These are phyloP conservation scores for Coemansia sp. DNA, from an alignment of 192 early-diverging fungal species.

Conservation along the genomic window DNA sequence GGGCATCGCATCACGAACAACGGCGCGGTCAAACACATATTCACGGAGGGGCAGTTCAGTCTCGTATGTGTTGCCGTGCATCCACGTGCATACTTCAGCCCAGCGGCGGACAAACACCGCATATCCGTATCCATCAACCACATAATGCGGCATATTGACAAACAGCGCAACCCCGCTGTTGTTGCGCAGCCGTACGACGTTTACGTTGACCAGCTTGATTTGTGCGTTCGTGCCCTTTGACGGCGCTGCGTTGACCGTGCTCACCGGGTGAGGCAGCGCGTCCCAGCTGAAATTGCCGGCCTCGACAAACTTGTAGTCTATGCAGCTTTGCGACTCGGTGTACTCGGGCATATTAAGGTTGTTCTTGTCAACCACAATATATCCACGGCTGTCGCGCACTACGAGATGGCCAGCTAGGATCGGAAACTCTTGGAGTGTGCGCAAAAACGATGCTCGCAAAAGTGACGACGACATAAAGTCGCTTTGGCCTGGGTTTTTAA, in stretches of 20 bases:
- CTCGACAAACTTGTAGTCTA: conserved; percentile 18
- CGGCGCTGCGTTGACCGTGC: conserved; percentile 7
- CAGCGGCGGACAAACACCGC: conserved; percentile 40
- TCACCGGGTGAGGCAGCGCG: conserved; percentile 20
- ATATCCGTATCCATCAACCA: conserved; percentile 42
- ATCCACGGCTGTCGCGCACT: conserved; percentile 6
- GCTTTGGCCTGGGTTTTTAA: conserved; percentile 11
- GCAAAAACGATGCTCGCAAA: conserved; percentile 26
- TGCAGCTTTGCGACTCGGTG: conserved; percentile 26
- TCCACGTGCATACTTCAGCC: conserved; percentile 32
- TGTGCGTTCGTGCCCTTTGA: conserved; percentile 7
- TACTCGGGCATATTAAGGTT: conserved; percentile 53
- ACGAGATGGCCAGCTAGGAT: conserved; percentile 32
- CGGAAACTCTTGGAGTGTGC: conserved; percentile 37
- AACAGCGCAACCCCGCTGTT: conserved; percentile 45
- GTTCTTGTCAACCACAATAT: conserved; percentile 27
- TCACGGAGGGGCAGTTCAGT: conserved; percentile 2
- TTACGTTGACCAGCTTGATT: conserved; percentile 33
- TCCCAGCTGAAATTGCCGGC: conserved; percentile 27
- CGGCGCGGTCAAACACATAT: conserved; percentile 36
- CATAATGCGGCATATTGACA: conserved; percentile 44
- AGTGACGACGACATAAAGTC: conserved; percentile 36
- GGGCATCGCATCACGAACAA: conserved; percentile 23
- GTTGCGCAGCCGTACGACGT: conserved; percentile 31
- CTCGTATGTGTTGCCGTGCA: conserved; percentile 4